Percentiles rank a stretch among this genome's conserved stretches.
phyloP scores from a whole-genome alignment of 2,329 filamentous ascomycete genomes.

The Aureobasidium pullulans region DNA sequence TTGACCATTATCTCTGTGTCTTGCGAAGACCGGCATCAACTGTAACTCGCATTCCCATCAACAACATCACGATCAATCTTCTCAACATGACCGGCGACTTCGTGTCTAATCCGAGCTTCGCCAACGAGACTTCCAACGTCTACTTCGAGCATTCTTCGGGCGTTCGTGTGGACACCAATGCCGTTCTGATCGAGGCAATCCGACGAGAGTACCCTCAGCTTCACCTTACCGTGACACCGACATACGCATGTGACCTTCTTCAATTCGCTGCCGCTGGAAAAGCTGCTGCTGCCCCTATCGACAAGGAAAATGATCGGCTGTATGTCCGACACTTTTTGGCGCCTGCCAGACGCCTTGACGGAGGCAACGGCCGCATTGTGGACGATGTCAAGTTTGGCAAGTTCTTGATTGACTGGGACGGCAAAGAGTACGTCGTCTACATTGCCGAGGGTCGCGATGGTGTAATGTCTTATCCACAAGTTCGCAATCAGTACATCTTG shows the following conservation, averaged over 20 bases:
- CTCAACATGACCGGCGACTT: neutral
- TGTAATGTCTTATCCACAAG: conserved; percentile 24
- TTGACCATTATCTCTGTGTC: no score
- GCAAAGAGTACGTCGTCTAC: conserved; percentile 37
- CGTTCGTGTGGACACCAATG: conserved; percentile 37
- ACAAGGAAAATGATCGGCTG: conserved; percentile 34
- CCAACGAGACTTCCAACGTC: conserved; percentile 30
- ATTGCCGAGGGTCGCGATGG: conserved; percentile 37
- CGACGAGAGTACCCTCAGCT: conserved; percentile 39
- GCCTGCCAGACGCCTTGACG: conserved; percentile 32
- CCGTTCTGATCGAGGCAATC: conserved; percentile 37
- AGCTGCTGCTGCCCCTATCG: conserved; percentile 34
- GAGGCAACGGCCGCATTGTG: conserved; percentile 28
- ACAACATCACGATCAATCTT: neutral
- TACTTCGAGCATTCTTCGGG: conserved; percentile 40
- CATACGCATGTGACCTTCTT: conserved; percentile 30
- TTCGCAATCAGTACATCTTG: conserved; percentile 38
- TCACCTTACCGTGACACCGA: conserved; percentile 35
- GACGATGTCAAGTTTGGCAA: conserved; percentile 37
- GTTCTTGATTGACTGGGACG: conserved; percentile 39
- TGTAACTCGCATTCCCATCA: no score
- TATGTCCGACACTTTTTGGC: conserved; percentile 33
- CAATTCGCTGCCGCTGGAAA: conserved; percentile 36
- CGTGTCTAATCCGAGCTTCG: neutral
- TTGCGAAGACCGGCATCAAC: no score